Conservation (phyloP, 1,139 yeast genomes). For the Meyerozyma elateridarum region DNA sequence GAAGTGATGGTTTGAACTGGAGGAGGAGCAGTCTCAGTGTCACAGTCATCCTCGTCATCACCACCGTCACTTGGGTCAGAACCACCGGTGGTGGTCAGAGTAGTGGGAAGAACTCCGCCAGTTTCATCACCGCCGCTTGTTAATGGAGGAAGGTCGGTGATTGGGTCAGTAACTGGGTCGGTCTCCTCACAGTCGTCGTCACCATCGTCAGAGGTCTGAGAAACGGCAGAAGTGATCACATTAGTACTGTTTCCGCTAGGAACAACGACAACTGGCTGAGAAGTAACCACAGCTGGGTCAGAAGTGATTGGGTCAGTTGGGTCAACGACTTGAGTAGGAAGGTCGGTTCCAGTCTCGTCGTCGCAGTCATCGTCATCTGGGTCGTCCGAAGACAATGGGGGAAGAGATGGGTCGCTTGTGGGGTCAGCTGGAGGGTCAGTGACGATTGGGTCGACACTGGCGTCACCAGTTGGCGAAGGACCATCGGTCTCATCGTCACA, state of each 20-base stretch:
- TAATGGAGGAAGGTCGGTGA: neutral
- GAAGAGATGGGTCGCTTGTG: neutral
- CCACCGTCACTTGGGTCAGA: neutral
- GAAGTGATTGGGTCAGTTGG: too few relatives aligned
- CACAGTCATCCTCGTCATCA: conserved; percentile 1
- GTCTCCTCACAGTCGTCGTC: conserved; percentile 2
- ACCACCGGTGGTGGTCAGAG: neutral
- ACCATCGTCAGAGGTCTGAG: neutral
- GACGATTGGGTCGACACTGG: conserved; percentile 6
- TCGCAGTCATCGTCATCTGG: conserved; percentile 1
- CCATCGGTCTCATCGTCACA: conserved; percentile 1
- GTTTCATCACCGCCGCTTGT: too few relatives aligned
- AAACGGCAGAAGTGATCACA: neutral
- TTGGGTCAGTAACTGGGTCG: neutral
- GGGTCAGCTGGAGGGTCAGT: neutral
- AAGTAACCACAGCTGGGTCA: neutral
- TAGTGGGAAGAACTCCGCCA: neutral
- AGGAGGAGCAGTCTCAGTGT: neutral
- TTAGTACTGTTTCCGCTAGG: too few relatives aligned
- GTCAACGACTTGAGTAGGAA: too few relatives aligned
- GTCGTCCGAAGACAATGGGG: neutral
- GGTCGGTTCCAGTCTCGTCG: too few relatives aligned
- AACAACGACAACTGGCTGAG: neutral
- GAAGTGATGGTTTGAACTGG: neutral
- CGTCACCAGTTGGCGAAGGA: conserved; percentile 5